A percentile compares a stretch with the other conserved stretches of the same genome.
Conservation (phyloP, 768 basidiomycete genomes). For the Amanita rimosa region DNA sequence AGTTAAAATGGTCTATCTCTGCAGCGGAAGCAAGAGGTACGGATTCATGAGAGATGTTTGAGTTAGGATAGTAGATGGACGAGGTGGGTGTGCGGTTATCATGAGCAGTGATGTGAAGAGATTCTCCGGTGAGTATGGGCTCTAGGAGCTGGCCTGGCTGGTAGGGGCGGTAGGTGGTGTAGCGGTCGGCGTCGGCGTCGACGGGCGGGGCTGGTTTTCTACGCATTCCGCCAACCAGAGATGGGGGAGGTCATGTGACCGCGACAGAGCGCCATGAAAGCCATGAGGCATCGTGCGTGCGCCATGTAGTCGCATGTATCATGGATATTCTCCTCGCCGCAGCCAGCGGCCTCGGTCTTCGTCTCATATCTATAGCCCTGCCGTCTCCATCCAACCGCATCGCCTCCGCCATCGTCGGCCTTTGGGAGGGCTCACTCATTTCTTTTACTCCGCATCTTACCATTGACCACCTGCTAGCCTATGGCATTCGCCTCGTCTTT, state of each 20-base stretch:
- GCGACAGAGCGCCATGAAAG: background rate
- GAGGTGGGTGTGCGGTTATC: constrained; percentile 17
- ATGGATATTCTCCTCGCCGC: constrained; percentile 34
- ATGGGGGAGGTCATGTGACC: constrained; percentile 2
- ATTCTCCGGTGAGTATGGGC: constrained; percentile 57
- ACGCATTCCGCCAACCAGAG: constrained; percentile 10
- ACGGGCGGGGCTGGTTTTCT: constrained; percentile 23
- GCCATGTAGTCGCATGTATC: constrained; percentile 1
- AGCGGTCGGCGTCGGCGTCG: constrained; percentile 11
- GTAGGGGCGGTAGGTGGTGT: constrained; percentile 32
- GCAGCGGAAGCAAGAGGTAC: constrained; percentile 23
- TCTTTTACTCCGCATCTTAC: constrained; percentile 24
- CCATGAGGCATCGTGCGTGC: too few species aligned
- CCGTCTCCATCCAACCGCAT: constrained; percentile 17
- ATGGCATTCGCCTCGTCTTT: constrained; percentile 28
- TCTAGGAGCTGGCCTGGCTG: constrained; percentile 50
- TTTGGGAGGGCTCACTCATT: constrained; percentile 27
- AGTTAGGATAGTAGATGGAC: constrained; percentile 25
- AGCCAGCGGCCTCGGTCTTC: constrained; percentile 29
- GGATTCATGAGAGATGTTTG: constrained; percentile 19
- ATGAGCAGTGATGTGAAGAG: constrained; percentile 38
- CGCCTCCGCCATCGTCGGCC: constrained; percentile 25
- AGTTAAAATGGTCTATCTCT: constrained; percentile 46
- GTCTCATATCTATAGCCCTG: constrained; percentile 20
- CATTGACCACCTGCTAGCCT: constrained; percentile 31